Conservation (phyloP, 345 rosid species). For the Populus euphratica region DNA sequence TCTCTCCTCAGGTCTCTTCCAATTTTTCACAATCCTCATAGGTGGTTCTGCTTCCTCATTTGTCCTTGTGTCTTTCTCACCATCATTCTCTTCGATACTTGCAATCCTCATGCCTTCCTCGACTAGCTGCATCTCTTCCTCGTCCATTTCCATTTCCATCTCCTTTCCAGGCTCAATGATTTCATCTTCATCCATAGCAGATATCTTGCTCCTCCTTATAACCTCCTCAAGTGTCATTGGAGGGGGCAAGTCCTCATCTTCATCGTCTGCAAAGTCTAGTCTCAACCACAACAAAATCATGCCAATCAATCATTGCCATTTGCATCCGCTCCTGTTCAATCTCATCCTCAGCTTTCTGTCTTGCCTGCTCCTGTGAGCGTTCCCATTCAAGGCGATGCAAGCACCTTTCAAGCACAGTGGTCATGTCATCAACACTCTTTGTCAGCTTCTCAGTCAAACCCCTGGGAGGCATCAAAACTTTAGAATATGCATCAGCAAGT, state of each 20-base stretch:
- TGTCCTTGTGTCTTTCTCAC: conserved; percentile 32
- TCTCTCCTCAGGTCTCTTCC: conserved; percentile 96
- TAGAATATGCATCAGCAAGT: conserved; percentile 76
- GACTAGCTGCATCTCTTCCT: conserved; percentile 84
- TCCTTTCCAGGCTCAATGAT: conserved; percentile 76
- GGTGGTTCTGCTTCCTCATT: conserved; percentile 68
- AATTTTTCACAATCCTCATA: conserved; percentile 84
- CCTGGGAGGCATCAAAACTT: conserved; percentile 74
- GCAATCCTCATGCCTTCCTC: conserved; percentile 85
- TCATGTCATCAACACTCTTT: conserved; percentile 58
- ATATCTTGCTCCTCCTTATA: conserved; percentile 70
- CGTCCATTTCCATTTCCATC: conserved; percentile 95
- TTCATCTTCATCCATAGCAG: conserved; percentile 65
- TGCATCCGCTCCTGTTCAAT: conserved; percentile 79
- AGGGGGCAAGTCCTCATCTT: conserved; percentile 75
- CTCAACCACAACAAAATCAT: conserved; percentile 85
- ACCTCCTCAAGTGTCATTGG: conserved; percentile 91
- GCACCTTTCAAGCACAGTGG: conserved; percentile 73
- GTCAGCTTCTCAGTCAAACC: conserved; percentile 61
- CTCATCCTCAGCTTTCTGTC: conserved; percentile 84
- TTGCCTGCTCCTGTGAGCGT: conserved; percentile 72
- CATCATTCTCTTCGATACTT: conserved; percentile 51
- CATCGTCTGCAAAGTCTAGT: conserved; percentile 81
- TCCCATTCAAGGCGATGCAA: conserved; percentile 89
- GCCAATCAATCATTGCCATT: conserved; percentile 96